Evolutionary conservation across 2,329 filamentous ascomycete species (phyloP).

Genomic region (Aschersonia sp.): DNA sequence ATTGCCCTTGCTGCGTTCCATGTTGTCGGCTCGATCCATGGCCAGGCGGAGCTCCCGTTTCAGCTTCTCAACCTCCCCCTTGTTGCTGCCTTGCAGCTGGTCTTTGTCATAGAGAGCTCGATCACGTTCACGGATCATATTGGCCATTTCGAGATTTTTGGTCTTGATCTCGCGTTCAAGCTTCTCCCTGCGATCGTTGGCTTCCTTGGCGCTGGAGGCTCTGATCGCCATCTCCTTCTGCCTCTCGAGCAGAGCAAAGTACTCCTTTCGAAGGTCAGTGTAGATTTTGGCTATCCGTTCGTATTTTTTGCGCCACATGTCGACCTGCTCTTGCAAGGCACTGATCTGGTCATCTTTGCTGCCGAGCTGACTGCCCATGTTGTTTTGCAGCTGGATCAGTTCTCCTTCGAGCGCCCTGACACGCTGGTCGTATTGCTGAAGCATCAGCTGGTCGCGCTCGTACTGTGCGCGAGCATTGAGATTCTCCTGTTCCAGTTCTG

Average conservation of each 20-base stretch:
- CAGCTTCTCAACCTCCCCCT: constrained; percentile 87
- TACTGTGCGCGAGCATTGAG: constrained; percentile 89
- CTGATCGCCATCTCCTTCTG: constrained; percentile 95
- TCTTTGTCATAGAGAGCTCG: constrained; percentile 89
- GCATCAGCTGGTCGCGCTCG: constrained; percentile 90
- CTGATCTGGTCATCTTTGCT: constrained; percentile 93
- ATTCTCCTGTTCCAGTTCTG: constrained; percentile 90
- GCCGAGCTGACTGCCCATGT: constrained; percentile 67
- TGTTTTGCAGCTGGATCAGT: constrained; percentile 65
- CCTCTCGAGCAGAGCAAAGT: constrained; percentile 86
- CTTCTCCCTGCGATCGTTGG: constrained; percentile 87
- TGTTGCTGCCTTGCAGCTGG: constrained; percentile 68
- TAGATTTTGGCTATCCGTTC: constrained; percentile 94
- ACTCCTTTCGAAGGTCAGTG: constrained; percentile 87
- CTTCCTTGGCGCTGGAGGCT: constrained; percentile 91
- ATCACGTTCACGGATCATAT: constrained; percentile 96
- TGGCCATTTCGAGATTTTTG: constrained; percentile 95
- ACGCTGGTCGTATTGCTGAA: constrained; percentile 89
- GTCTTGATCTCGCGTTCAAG: constrained; percentile 96
- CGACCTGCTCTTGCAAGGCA: constrained; percentile 88
- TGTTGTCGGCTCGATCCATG: constrained; percentile 78
- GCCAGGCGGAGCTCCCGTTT: constrained; percentile 89
- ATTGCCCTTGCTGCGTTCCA: constrained; percentile 84
- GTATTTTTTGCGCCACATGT: constrained; percentile 95
- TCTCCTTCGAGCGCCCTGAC: constrained; percentile 89